Conservation (phyloP, 2,329 filamentous ascomycete species). For the Lojkania enalia region DNA sequence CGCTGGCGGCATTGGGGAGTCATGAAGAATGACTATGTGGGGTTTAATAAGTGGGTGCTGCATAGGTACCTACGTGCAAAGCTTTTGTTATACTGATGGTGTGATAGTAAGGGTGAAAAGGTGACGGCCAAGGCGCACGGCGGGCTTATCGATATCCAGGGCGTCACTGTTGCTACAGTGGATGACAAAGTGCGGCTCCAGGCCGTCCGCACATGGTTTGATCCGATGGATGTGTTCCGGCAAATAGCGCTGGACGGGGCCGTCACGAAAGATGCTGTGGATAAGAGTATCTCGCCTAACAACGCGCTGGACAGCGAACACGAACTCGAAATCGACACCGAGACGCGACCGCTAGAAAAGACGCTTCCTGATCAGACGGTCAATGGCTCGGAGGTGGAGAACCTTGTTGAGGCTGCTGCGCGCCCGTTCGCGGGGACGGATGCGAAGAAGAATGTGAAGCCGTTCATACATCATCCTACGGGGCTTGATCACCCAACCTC, state of each 20-base stretch:
- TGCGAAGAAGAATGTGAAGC: slow-evolving; percentile 8
- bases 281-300: slow-evolving; percentile 36
- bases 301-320: slow-evolving; percentile 29
- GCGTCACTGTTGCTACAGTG: slow-evolving; percentile 64
- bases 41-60: slow-evolving; percentile 60
- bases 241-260: slow-evolving; percentile 61
- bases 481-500: not conserved
- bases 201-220: slow-evolving; percentile 66
- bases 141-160: slow-evolving; percentile 64
- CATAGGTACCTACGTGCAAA: not conserved
- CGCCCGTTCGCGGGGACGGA: slow-evolving; percentile 16
- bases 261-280: slow-evolving; percentile 50
- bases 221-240: slow-evolving; percentile 68
- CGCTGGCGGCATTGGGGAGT: slow-evolving; percentile 70
- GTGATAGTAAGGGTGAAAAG: slow-evolving; percentile 62
- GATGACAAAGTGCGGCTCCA: slow-evolving; percentile 63
- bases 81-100: slow-evolving; percentile 9
- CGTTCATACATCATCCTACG: slow-evolving; percentile 3
- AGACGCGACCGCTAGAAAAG: slow-evolving; percentile 11
- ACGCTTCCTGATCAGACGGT: slow-evolving; percentile 11
- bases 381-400: slow-evolving; percentile 1
- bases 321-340: slow-evolving; percentile 17
- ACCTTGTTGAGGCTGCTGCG: slow-evolving; percentile 8
- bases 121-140: slow-evolving; percentile 65
- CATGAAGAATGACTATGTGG: slow-evolving; percentile 69